phyloP scores from a whole-genome alignment of 2,329 filamentous ascomycete genomes.

The Xylaria sp. region DNA sequence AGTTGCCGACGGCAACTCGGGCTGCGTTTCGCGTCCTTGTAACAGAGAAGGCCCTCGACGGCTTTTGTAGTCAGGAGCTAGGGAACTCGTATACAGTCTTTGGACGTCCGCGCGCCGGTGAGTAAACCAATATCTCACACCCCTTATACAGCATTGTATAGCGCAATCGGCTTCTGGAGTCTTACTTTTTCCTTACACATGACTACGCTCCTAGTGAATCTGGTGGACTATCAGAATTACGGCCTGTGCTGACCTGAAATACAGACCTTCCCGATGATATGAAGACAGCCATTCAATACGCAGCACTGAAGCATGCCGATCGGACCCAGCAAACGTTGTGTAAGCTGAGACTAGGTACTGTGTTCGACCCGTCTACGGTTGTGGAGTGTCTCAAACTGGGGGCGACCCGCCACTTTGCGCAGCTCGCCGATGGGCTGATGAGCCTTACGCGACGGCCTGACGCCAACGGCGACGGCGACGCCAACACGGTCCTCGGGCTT shows the following conservation, averaged over 20 bases:
- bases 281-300: constrained; percentile 35
- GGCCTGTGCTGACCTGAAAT: background rate
- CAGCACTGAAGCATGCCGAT: constrained; percentile 26
- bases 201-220: background rate
- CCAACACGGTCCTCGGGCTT: no score
- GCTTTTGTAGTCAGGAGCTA: constrained; percentile 1
- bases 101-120: constrained; percentile 46
- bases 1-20: constrained; percentile 47
- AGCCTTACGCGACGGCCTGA: no score
- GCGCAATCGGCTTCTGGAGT: no score
- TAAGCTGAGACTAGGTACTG: constrained; percentile 24
- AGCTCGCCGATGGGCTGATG: no score
- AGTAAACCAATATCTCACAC: constrained; percentile 48
- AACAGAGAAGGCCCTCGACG: constrained; percentile 56
- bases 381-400: constrained; percentile 19
- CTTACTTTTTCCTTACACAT: constrained; percentile 51
- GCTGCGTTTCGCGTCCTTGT: constrained; percentile 63
- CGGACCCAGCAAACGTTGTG: constrained; percentile 19
- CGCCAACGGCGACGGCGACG: no score
- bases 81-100: constrained; percentile 40
- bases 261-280: constrained; percentile 35
- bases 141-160: no score
- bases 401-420: no score
- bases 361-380: constrained; percentile 33
- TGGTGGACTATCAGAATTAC: background rate